A percentile compares a stretch with the other conserved stretches of the same genome.
These are phyloP conservation scores for Aspergillus kassunensis DNA, from an alignment of 495 filamentous ascomycete species.

Conservation along the genomic window DNA sequence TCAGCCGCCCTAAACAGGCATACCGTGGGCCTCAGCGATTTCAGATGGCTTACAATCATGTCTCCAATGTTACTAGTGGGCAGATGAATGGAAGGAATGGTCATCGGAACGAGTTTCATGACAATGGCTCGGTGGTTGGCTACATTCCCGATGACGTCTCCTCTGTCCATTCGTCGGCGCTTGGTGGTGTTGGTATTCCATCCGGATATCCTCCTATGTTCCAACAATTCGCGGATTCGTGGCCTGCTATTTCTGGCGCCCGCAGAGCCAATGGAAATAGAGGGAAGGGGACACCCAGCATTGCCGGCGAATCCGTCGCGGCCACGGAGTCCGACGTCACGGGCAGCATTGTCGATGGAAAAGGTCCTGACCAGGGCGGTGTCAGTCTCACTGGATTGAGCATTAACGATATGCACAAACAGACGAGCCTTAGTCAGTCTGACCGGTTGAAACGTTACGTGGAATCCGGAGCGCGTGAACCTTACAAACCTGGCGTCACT, in stretches of 20 bases:
- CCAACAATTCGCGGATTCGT: constrained; percentile 82
- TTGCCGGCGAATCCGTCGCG: constrained; percentile 87
- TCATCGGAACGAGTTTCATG: constrained; percentile 67
- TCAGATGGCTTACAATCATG: constrained; percentile 75
- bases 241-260: constrained; percentile 71
- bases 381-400: constrained; percentile 80
- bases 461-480: constrained; percentile 64
- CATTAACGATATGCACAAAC: constrained; percentile 70
- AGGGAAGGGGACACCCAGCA: constrained; percentile 63
- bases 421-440: constrained; percentile 78
- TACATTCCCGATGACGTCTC: constrained; percentile 98
- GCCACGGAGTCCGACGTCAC: constrained; percentile 84
- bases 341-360: constrained; percentile 65
- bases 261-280: constrained; percentile 59
- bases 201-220: constrained; percentile 95
- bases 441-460: constrained; percentile 85
- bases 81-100: constrained; percentile 49
- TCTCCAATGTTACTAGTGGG: constrained; percentile 51
- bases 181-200: constrained; percentile 74
- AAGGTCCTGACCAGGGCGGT: constrained; percentile 72
- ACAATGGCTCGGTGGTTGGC: constrained; percentile 80
- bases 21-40: constrained; percentile 90
- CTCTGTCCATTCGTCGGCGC: constrained; percentile 86
- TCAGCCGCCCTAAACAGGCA: constrained; percentile 85
- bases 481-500: constrained; percentile 41